Evolutionary conservation across 2,329 filamentous ascomycete genomes (phyloP).

Genomic region (Colletotrichum orchidophilum): DNA sequence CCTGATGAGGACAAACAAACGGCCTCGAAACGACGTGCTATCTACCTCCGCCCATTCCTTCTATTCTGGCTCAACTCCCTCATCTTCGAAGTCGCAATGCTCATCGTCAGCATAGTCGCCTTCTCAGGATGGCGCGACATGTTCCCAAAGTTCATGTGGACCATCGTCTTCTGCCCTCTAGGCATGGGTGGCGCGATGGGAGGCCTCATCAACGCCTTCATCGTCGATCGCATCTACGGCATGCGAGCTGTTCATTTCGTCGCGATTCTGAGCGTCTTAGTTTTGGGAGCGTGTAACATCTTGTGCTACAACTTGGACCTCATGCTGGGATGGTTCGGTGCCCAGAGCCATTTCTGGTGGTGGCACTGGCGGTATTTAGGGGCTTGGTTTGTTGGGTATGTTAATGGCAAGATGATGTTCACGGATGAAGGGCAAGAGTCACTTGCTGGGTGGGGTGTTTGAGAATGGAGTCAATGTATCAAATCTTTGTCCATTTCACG

Average conservation of each 20-base stretch:
- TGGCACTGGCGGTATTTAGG: conserved; percentile 7
- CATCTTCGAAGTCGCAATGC: conserved; percentile 2
- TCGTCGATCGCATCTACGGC: not conserved
- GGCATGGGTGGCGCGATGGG: conserved; percentile 1
- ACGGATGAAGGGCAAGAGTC: not conserved
- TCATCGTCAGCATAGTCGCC: not conserved
- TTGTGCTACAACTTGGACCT: not conserved
- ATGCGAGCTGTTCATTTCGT: not conserved
- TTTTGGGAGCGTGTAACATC: not conserved
- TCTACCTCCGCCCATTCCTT: conserved; percentile 1
- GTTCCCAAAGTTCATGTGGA: not conserved
- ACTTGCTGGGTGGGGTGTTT: not conserved
- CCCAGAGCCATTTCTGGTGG: not conserved
- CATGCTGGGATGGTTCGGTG: not conserved
- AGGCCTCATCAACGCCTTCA: conserved; percentile 7
- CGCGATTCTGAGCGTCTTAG: not conserved
- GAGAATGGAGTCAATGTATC: too few species aligned
- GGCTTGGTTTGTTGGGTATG: not conserved
- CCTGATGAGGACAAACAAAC: not conserved
- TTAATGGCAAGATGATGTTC: not conserved
- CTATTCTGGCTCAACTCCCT: not conserved
- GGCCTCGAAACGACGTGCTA: not conserved
- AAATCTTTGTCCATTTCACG: not conserved
- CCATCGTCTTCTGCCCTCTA: not conserved
- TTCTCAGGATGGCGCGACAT: not conserved